phyloP scores from a whole-genome alignment of 2,329 filamentous ascomycete genomes.

The Parastagonospora nodorum region DNA sequence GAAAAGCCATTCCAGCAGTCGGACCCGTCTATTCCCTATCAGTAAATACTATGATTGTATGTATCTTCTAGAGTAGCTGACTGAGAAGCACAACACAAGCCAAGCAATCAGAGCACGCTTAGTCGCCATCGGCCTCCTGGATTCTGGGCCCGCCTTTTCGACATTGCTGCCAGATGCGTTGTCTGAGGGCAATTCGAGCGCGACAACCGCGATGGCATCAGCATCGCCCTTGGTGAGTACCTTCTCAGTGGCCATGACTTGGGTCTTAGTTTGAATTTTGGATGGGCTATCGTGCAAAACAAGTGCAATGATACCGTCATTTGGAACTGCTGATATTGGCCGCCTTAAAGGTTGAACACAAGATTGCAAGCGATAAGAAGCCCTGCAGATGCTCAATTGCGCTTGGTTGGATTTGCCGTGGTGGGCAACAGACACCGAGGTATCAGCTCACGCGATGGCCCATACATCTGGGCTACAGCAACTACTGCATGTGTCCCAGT shows the following conservation, averaged over 20 bases:
- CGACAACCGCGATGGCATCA: not conserved
- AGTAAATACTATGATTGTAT: not conserved
- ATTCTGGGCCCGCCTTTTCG: not conserved
- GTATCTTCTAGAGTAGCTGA: not conserved
- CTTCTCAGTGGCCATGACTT: not conserved
- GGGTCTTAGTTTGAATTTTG: not conserved
- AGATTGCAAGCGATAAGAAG: too few species aligned
- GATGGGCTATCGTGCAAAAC: not conserved
- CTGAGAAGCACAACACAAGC: slow-evolving; percentile 19
- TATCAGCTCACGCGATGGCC: too few species aligned
- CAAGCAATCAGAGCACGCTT: slow-evolving; percentile 16
- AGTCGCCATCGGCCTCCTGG: slow-evolving; percentile 3
- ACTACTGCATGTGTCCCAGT: too few species aligned
- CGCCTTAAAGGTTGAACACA: too few species aligned
- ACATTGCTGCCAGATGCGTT: not conserved
- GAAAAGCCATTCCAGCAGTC: slow-evolving; percentile 6
- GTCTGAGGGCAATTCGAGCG: not conserved
- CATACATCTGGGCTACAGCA: too few species aligned
- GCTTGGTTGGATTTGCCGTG: too few species aligned
- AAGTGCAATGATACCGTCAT: too few species aligned
- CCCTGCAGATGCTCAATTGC: too few species aligned
- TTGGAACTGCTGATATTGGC: too few species aligned
- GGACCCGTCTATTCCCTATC: slow-evolving; percentile 1
- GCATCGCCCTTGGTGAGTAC: not conserved
- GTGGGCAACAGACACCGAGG: too few species aligned